These are phyloP conservation scores for Apiospora marii DNA, from an alignment of 2,329 filamentous ascomycete species.

Conservation along the genomic window DNA sequence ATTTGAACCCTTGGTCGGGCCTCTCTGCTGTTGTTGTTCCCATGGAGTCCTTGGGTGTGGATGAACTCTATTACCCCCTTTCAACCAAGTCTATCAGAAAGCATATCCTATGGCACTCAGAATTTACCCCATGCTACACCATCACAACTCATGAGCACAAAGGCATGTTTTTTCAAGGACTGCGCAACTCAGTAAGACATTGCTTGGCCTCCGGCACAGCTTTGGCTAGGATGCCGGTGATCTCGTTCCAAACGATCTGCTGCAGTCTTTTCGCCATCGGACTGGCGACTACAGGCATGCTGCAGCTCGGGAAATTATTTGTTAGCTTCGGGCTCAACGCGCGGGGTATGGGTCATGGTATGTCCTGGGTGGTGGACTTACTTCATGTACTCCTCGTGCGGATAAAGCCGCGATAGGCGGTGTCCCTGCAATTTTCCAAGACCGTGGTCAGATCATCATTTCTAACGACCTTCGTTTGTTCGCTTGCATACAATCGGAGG, in stretches of 20 bases:
- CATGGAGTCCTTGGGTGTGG: neutral
- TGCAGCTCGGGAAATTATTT: neutral
- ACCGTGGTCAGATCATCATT: too few species aligned
- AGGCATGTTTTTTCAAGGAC: neutral
- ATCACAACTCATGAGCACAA: too few species aligned
- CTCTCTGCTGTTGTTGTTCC: neutral
- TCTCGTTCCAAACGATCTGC: neutral
- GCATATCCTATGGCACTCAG: neutral
- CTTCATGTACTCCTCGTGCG: neutral
- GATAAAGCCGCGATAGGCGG: neutral
- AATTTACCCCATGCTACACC: neutral
- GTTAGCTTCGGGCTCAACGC: neutral
- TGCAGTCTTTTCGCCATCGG: conserved; percentile 1
- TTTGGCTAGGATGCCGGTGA: neutral
- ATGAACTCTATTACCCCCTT: neutral
- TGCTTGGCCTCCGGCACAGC: neutral
- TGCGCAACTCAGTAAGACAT: neutral
- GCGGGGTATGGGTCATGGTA: neutral
- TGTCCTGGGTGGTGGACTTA: neutral
- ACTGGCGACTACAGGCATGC: neutral
- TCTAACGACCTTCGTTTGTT: too few species aligned
- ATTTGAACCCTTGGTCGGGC: neutral
- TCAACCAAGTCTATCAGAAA: neutral
- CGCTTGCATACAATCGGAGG: too few species aligned
- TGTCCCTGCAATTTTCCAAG: neutral